Conservation (phyloP, 768 basidiomycete species). For the Pleurotus djamor region DNA sequence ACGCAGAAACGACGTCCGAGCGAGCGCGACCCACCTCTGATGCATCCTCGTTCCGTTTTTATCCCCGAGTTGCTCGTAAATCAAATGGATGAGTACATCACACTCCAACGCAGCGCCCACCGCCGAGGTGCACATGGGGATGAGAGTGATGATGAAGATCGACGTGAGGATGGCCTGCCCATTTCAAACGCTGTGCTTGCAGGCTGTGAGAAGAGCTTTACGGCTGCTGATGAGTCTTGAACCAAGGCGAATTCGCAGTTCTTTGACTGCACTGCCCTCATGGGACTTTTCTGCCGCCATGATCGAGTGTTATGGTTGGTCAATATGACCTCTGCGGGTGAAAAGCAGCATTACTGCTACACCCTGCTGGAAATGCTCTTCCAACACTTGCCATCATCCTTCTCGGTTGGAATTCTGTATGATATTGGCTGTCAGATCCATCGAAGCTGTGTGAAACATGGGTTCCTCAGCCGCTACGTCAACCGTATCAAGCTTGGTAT, state of each 20-base stretch:
- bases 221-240: conserved; percentile 17
- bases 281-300: conserved; percentile 31
- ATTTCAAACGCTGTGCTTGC: conserved; percentile 14
- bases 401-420: conserved; percentile 19
- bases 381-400: conserved; percentile 17
- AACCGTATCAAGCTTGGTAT: conserved; percentile 21
- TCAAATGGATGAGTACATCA: conserved; percentile 3
- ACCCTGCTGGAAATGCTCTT: conserved; percentile 26
- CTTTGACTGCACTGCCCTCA: conserved; percentile 25
- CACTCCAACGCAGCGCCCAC: background rate
- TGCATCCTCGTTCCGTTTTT: background rate
- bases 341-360: conserved; percentile 22
- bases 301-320: conserved; percentile 25
- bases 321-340: conserved; percentile 30
- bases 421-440: conserved; percentile 29
- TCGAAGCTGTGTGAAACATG: conserved; percentile 14
- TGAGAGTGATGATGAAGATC: conserved; percentile 1
- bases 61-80: conserved; percentile 4
- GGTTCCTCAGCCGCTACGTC: conserved; percentile 16
- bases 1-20: background rate
- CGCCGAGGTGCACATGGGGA: background rate
- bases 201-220: conserved; percentile 15
- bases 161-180: conserved; percentile 2
- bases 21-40: background rate
- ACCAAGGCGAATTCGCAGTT: conserved; percentile 9